Percentiles rank a stretch among this genome's conserved stretches.
These are phyloP conservation scores for Coprinopsis cinerea DNA, from an alignment of 768 basidiomycete species.

Conservation along the genomic window DNA sequence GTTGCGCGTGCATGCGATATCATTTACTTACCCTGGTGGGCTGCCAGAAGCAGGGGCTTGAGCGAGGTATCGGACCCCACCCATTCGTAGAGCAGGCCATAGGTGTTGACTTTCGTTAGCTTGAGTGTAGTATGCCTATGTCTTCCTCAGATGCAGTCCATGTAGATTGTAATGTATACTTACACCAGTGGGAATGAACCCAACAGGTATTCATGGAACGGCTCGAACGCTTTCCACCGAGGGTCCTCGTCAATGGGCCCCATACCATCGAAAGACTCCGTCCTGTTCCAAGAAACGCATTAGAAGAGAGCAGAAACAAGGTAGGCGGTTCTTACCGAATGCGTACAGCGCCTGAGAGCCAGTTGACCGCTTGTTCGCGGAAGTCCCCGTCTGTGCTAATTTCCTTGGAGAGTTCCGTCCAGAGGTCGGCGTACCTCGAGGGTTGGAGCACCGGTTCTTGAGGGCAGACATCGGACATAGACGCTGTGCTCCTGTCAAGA, in stretches of 20 bases:
- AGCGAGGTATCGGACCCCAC: slow-evolving; percentile 51
- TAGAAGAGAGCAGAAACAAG: neutral
- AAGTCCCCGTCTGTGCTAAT: slow-evolving; percentile 30
- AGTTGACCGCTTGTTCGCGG: slow-evolving; percentile 34
- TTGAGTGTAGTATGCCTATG: slow-evolving; percentile 52
- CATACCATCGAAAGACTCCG: slow-evolving; percentile 48
- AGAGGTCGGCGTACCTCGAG: slow-evolving; percentile 30
- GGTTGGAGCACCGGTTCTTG: slow-evolving; percentile 37
- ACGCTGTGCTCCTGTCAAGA: no score
- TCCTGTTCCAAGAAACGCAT: slow-evolving; percentile 29
- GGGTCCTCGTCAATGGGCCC: slow-evolving; percentile 41
- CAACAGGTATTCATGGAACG: slow-evolving; percentile 51
- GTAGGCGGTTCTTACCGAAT: slow-evolving; percentile 30
- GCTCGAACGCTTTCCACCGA: slow-evolving; percentile 48
- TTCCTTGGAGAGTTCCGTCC: slow-evolving; percentile 26
- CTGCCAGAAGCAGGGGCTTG: slow-evolving; percentile 68
- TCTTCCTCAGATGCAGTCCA: no score
- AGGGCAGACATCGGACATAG: no score
- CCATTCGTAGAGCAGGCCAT: slow-evolving; percentile 73
- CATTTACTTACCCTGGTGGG: slow-evolving; percentile 49
- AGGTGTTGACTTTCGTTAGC: slow-evolving; percentile 70
- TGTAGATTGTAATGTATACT: no score
- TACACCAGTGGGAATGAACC: slow-evolving; percentile 55
- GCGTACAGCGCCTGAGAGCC: slow-evolving; percentile 44
- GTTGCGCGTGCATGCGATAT: neutral